Evolutionary conservation across 2,329 filamentous ascomycete genomes (phyloP).

Genomic region (Fusarium lyarnte): DNA sequence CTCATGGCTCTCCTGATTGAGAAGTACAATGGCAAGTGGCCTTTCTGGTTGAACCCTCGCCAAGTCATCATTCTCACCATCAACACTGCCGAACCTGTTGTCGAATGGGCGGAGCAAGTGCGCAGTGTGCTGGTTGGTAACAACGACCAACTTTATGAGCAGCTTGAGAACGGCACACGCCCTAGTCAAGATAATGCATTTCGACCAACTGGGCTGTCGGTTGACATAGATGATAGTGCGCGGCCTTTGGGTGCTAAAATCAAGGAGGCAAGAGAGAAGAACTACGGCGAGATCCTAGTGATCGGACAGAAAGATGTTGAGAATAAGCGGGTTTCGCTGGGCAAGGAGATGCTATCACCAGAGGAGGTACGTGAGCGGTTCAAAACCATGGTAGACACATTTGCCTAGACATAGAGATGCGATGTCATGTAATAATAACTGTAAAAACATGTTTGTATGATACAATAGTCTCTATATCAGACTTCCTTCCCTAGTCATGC

Average conservation of each 20-base stretch:
- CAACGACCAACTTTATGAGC: constrained; percentile 46
- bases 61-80: constrained; percentile 80
- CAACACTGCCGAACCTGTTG: constrained; percentile 66
- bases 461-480: background rate
- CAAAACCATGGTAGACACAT: constrained; percentile 57
- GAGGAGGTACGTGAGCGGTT: constrained; percentile 57
- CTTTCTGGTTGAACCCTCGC: constrained; percentile 87
- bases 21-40: constrained; percentile 81
- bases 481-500: constrained; percentile 3
- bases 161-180: constrained; percentile 44
- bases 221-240: constrained; percentile 75
- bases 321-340: constrained; percentile 62
- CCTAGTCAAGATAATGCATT: constrained; percentile 55
- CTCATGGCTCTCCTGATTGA: constrained; percentile 88
- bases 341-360: constrained; percentile 55
- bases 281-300: constrained; percentile 78
- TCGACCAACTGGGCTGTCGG: constrained; percentile 68
- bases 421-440: constrained; percentile 2
- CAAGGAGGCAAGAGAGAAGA: constrained; percentile 74
- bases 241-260: constrained; percentile 75
- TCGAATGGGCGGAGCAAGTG: constrained; percentile 59
- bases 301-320: constrained; percentile 73
- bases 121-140: constrained; percentile 63
- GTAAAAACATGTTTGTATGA: constrained; percentile 12
- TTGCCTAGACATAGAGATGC: constrained; percentile 51